phyloP scores from a whole-genome alignment of 306 rosid species.

The Delonix regia region DNA sequence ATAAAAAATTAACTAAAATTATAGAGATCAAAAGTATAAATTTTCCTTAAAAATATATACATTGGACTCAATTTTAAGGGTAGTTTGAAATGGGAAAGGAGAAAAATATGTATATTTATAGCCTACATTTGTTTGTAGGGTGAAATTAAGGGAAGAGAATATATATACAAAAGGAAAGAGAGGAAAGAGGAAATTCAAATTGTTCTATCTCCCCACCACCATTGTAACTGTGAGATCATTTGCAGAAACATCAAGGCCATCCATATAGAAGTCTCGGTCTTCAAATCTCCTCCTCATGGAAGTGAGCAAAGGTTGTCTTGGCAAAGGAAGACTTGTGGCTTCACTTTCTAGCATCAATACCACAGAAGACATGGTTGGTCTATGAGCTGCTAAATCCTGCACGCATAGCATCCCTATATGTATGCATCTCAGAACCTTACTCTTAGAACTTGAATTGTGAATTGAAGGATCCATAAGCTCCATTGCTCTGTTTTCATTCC shows the following conservation, averaged over 20 bases:
- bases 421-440: constrained; percentile 60
- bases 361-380: constrained; percentile 70
- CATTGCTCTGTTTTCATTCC: constrained; percentile 53
- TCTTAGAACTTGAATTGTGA: constrained; percentile 38
- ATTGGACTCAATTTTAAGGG: neutral
- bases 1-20: too few species aligned
- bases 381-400: constrained; percentile 67
- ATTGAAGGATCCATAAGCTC: constrained; percentile 71
- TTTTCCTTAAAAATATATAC: neutral
- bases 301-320: constrained; percentile 60
- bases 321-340: constrained; percentile 55
- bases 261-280: constrained; percentile 43
- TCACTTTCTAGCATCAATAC: constrained; percentile 78
- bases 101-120: neutral
- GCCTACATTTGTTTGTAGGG: neutral
- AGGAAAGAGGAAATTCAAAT: neutral
- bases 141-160: neutral
- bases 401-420: constrained; percentile 70
- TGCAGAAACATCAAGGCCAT: constrained; percentile 49
- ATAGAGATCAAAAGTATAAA: too few species aligned
- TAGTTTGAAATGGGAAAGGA: neutral
- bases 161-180: neutral
- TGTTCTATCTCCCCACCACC: constrained; percentile 63
- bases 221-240: constrained; percentile 57
- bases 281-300: constrained; percentile 53